Evolutionary conservation across 768 basidiomycete genomes (phyloP), one percentile per base, ranked within the genome.

Genomic region (Suillus bovinus): DNA sequence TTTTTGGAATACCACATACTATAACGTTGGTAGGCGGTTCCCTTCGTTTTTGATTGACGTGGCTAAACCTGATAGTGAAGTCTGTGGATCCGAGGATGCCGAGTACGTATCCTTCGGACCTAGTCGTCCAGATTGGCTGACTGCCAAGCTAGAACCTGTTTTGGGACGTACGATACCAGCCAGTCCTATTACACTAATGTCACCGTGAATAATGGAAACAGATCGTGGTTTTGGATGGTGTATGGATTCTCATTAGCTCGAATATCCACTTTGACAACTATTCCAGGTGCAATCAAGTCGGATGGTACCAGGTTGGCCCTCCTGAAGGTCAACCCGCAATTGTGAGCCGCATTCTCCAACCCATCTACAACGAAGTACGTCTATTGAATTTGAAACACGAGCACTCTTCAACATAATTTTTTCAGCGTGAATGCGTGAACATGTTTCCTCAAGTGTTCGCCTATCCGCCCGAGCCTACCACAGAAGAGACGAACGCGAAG

Each of bases 151-250:
- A 72, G 72, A 55, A 69, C 73, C 9, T 81, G 80, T 50, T 67
- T 82, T 24, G 81, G 81, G 11, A 73, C 78, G 2, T 81, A 81
- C 53, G 63, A 80, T 61, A 34, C 74, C 2, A 77, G 63, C 14
- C 59, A 68, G 53, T 50, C 71, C 1, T 82, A 68, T 70, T 91
- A 79, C 75, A 86, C 86, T 17, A 74, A 87, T 64, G 84, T 79
- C 3, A 71, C 77, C 8, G 72, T 91, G 44, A 74, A 89, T 70
- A 85, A 91, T 62, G 61, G 77, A 0, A 64, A 61, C 5, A 82
- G 90, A 29, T 89, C 89, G 4, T 92, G 89, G 89, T 72, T 76
- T 62, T 91, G 90, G 90, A 83, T 89, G 68, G 82, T 86, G 86
- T 82, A 73, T 62, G 81, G 70, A 38, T 52, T 33, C 31, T 20